A percentile compares a stretch with the other conserved stretches of the same genome.
These are phyloP conservation scores for Melampsora abietis-canadensis DNA, from an alignment of 1,284 basidiomycete genomes.

Conservation along the genomic window DNA sequence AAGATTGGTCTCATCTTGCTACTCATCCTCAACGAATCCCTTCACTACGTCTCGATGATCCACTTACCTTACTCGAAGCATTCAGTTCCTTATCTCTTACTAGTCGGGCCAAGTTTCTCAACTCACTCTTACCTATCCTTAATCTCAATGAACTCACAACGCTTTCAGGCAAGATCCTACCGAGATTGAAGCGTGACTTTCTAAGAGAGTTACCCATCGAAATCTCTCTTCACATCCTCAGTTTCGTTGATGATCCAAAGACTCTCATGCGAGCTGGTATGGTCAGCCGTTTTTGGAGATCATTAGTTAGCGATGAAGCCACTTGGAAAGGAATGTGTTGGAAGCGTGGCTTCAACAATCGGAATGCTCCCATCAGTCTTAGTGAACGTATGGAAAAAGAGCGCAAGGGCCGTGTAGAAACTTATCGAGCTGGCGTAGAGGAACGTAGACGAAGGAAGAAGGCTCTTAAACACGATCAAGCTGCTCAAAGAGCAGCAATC, in stretches of 20 bases:
- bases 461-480: constrained; percentile 43
- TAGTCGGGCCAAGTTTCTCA: constrained; percentile 63
- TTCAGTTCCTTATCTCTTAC: constrained; percentile 54
- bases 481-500: constrained; percentile 42
- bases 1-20: constrained; percentile 20
- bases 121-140: constrained; percentile 64
- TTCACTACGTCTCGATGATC: constrained; percentile 49
- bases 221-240: constrained; percentile 73
- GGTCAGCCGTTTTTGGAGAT: constrained; percentile 75
- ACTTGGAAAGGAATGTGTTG: constrained; percentile 80
- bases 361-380: constrained; percentile 26
- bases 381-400: constrained; percentile 45
- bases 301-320: constrained; percentile 73
- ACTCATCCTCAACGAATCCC: constrained; percentile 36
- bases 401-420: constrained; percentile 23
- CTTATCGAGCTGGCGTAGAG: constrained; percentile 43
- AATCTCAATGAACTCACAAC: constrained; percentile 73
- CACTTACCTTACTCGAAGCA: constrained; percentile 18
- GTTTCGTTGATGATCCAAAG: constrained; percentile 74
- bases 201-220: constrained; percentile 77
- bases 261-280: constrained; percentile 69
- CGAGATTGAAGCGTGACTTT: constrained; percentile 82
- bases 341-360: constrained; percentile 59
- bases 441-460: constrained; percentile 25
- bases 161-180: constrained; percentile 69